Base-by-base conservation (phyloP, 805 yeast genomes). In the Candida hungchunana region DNA sequence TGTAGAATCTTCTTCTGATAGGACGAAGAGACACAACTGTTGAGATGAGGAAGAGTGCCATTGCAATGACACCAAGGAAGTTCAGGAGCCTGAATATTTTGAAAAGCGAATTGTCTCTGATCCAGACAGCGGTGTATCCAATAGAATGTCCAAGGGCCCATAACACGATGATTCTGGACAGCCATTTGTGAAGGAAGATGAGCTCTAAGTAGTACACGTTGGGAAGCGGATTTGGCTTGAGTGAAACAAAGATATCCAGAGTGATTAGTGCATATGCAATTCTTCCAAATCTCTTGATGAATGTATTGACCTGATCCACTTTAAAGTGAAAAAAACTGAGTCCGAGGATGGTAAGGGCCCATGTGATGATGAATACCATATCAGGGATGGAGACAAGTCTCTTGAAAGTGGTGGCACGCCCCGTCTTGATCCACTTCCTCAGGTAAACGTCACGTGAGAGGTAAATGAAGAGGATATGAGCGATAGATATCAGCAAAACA, bases 161-260 rank as follows among this genome's bases (percentile, higher is more conserved):
- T 0, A 66, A 41, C 1, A 77, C 51, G 16, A 80, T 69, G 2
- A 77, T 25, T 40, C 90, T 62, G 4, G 88, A 78, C 1, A 80
- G 45, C 89, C 90, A 82, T 48, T 80, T 81, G 53, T 83, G 94
- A 7, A 82, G 47, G 14, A 64, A 64, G 10, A 83, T 50, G 11
- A 74, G 59, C 34, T 73, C 75, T 40, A 79, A 54, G 48, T 83
- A 83, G 34, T 71, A 49, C 51, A 55, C 71, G 36, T 60, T 51
- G 4, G 66, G 66, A 36, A 69, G 51, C 25, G 71, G 69, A n/a
- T 69, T 60, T 2, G 87, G 86, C 37, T 80, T 63, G 11, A 80
- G 47, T 2, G 74, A 75, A 13, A 82, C 49, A 25, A 73, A 64
- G 3, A 81, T 59, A 44, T 75, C 75, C 22, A 82, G 56, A 0